Conservation (phyloP, 345 rosid species). For the Eucalyptus curtisii region DNA sequence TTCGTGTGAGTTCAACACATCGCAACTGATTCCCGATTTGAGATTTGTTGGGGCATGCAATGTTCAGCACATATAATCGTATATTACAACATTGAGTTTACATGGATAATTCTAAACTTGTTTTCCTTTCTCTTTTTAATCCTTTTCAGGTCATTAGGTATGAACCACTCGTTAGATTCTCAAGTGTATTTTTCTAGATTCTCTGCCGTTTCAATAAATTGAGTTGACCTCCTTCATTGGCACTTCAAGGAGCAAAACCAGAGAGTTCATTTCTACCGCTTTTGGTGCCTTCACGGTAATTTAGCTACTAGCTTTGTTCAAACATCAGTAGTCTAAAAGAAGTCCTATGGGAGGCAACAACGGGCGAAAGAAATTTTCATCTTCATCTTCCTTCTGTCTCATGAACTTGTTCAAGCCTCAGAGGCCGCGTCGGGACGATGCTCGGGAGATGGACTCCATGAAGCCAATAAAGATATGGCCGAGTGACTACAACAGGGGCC, state of each 20-base stretch:
- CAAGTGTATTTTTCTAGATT: neutral
- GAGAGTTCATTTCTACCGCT: neutral
- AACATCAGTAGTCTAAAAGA: neutral
- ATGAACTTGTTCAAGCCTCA: slow-evolving; percentile 14
- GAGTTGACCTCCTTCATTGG: neutral
- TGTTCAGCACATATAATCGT: neutral
- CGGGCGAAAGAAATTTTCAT: slow-evolving; percentile 8
- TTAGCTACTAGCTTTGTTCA: neutral
- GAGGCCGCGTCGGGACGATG: slow-evolving; percentile 11
- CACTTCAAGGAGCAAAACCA: neutral
- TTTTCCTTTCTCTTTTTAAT: neutral
- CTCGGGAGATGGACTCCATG: slow-evolving; percentile 1
- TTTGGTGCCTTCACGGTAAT: neutral
- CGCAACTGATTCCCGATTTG: neutral
- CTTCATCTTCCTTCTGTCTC: slow-evolving; percentile 13
- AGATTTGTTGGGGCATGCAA: neutral
- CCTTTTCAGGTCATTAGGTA: neutral
- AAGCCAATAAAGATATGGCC: slow-evolving; percentile 24
- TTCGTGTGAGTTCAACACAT: neutral
- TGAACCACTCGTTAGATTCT: neutral
- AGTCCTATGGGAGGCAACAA: slow-evolving; percentile 14
- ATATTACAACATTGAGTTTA: neutral
- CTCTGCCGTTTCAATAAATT: neutral
- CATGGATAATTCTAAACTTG: neutral
- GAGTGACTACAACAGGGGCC: slow-evolving; percentile 29